Base-by-base conservation (phyloP, 2,329 filamentous ascomycete species). In the Paraphaeosphaeria sporulosa region DNA sequence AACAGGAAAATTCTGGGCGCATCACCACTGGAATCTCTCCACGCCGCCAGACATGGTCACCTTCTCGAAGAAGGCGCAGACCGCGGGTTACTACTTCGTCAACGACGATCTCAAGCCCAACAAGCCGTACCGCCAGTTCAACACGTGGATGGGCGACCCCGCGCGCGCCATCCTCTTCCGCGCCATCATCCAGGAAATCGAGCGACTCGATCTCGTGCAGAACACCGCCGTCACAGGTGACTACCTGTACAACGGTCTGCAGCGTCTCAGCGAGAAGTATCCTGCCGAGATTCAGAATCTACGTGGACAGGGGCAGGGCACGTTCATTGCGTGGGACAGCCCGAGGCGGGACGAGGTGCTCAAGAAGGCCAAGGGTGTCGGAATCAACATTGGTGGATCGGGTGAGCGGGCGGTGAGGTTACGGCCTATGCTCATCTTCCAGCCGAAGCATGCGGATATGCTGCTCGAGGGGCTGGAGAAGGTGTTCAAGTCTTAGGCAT, bases 101-200 rank as follows among this genome's bases (percentile, higher is more conserved):
- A 90, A 95, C 84, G 86, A 87, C 10, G 88, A 87, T 44, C 85
- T 97, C 68, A 86, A 91, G 13, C 93, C 93, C 64, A 96, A 96
- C 84, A 94, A 94, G 85, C 91, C 94, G 6, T 97, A 96, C 84
- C 89, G 93, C 63, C 93, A 97, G 81, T 97, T 97, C 86, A 97
- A 97, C 85, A 97, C 93, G 51, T 97, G 93, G 93, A 96, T 97
- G 90, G 93, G 93, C 71, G 93, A 97, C 81, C 93, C 93, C 17
- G 89, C 90, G 15, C 89, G 92, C 61, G 92, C 91, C 17, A 82
- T 97, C 61, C 85, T 97, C 67, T 96, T 96, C 89, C 88, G 91
- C 64, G 90, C 88, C 72, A 96, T 97, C 80, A 87, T 94, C 74
- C 81, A 91, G 60, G 93, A 97, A 82, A 89, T 96, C 58, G 83